phyloP scores from a whole-genome alignment of 106 monocot genomes.

The Dioscorea dumetorum region DNA sequence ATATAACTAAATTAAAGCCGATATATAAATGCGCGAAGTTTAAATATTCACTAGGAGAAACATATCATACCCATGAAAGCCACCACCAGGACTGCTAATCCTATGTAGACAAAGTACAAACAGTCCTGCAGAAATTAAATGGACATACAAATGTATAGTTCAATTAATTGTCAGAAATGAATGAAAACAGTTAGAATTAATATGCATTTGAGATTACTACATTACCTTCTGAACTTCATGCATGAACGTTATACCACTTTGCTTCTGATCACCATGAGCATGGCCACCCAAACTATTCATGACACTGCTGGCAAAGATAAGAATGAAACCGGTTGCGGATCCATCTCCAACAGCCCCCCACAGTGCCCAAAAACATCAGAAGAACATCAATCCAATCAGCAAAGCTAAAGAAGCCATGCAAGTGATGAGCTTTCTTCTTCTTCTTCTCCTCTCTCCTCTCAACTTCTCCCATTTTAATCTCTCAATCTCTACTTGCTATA shows the following conservation, averaged over 20 bases:
- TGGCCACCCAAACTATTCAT: slow-evolving; percentile 61
- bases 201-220: no score
- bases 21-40: not conserved
- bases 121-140: slow-evolving; percentile 42
- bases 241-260: slow-evolving; percentile 42
- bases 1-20: not conserved
- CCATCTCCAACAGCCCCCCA: slow-evolving; percentile 79
- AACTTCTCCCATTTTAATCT: not conserved
- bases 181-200: not conserved
- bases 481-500: not conserved
- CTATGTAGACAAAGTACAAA: slow-evolving; percentile 63
- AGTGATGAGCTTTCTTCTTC: not conserved
- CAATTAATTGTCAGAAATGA: not conserved
- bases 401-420: slow-evolving; percentile 45
- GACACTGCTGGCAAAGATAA: slow-evolving; percentile 57
- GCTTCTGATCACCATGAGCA: not conserved
- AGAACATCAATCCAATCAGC: slow-evolving; percentile 51
- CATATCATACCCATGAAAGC: slow-evolving; percentile 64
- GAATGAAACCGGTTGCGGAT: slow-evolving; percentile 50
- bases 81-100: slow-evolving; percentile 53
- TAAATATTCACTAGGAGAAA: not conserved
- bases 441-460: not conserved
- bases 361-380: slow-evolving; percentile 65
- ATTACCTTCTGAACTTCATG: slow-evolving; percentile 62
- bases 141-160: not conserved